Conservation (phyloP, 768 basidiomycete genomes). For the Termitomyces sp. region DNA sequence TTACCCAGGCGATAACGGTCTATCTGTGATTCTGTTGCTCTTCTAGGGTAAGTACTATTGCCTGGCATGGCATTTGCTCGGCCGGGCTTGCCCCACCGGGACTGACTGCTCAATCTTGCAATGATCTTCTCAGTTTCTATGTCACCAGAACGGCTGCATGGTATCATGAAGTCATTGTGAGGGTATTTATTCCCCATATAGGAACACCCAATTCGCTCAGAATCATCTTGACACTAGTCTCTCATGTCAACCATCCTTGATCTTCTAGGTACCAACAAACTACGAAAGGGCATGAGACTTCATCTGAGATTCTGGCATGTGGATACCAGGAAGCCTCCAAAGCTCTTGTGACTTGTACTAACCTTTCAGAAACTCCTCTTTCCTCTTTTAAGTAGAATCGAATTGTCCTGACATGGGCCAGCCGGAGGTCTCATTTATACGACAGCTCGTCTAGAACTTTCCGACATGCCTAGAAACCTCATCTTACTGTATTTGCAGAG, state of each 20-base stretch:
- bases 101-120: not conserved
- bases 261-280: conserved; percentile 12
- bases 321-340: not conserved
- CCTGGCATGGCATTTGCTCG: not conserved
- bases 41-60: not conserved
- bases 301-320: conserved; percentile 7
- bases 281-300: conserved; percentile 7
- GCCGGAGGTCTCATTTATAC: not conserved
- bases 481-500: not conserved
- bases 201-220: not conserved
- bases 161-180: not conserved
- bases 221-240: conserved; percentile 1
- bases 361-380: not conserved
- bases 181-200: not conserved
- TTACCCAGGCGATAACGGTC: not conserved
- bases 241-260: conserved; percentile 6
- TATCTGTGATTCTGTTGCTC: not conserved
- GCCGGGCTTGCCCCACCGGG: not conserved
- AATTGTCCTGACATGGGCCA: not conserved
- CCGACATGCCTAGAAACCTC: not conserved
- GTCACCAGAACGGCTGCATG: not conserved
- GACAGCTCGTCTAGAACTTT: not conserved
- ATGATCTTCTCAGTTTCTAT: not conserved
- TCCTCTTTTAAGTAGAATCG: not conserved
- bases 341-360: conserved; percentile 1